Percentiles rank a stretch among this genome's conserved stretches.
Evolutionary conservation across 2,329 filamentous ascomycete species (phyloP).

Genomic region (Penicillium palitans): DNA sequence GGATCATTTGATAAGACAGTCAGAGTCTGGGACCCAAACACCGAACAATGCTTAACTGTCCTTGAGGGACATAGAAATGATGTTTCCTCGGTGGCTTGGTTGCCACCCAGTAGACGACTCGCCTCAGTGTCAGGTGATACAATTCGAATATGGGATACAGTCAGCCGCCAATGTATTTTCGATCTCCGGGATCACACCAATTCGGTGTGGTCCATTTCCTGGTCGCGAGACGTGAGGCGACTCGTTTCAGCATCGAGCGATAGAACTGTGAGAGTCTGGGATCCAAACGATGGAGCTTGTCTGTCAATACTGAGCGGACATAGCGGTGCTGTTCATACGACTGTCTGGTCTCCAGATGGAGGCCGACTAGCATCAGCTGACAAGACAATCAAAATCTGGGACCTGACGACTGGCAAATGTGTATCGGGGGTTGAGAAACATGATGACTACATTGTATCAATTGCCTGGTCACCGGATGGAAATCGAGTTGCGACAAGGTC

Average conservation of each 20-base stretch:
- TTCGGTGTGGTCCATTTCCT: too few species aligned
- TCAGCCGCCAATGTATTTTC: too few species aligned
- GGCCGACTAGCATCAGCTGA: too few species aligned
- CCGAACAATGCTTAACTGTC: background rate
- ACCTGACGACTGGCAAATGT: background rate
- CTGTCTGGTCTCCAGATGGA: too few species aligned
- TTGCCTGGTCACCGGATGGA: background rate
- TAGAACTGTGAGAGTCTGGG: background rate
- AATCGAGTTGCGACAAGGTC: background rate
- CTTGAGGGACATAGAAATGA: background rate
- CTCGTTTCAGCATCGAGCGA: background rate
- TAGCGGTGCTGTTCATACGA: too few species aligned
- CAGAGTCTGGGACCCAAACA: background rate
- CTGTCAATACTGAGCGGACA: background rate
- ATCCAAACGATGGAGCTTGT: background rate
- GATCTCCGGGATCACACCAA: too few species aligned
- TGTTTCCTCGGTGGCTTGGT: background rate
- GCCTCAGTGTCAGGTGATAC: too few species aligned
- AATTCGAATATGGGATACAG: too few species aligned
- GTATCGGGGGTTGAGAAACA: background rate
- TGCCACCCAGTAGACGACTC: too few species aligned
- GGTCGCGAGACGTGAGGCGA: background rate
- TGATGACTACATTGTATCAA: rapidly evolving
- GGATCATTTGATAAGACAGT: background rate
- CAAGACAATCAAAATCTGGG: too few species aligned